Evolutionary conservation across 345 rosid species (phyloP).

Genomic region (Microthlaspi erraticum): DNA sequence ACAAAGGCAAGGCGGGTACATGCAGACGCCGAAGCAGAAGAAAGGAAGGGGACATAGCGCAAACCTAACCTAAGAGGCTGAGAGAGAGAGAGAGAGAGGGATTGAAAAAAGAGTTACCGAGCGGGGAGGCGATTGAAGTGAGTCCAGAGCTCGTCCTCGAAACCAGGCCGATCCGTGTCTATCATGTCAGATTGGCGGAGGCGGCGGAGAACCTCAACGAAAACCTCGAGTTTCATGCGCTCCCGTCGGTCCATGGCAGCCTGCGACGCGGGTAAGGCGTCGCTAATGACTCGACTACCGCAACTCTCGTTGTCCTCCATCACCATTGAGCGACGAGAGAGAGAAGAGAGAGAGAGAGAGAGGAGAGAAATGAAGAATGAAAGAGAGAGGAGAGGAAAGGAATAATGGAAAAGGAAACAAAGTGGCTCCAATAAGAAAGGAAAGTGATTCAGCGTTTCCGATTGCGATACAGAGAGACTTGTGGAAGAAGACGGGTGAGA

Average conservation of each 20-base stretch:
- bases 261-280: slow-evolving; percentile 48
- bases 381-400: too few species aligned
- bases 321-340: slow-evolving; percentile 47
- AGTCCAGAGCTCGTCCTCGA: slow-evolving; percentile 84
- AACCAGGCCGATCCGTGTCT: slow-evolving; percentile 66
- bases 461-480: not conserved
- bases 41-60: too few species aligned
- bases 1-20: not conserved
- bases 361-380: not conserved
- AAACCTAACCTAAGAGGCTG: too few species aligned
- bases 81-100: too few species aligned
- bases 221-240: slow-evolving; percentile 69
- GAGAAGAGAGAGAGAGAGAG: not conserved
- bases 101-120: slow-evolving; percentile 52
- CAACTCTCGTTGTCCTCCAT: slow-evolving; percentile 76
- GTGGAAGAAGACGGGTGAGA: not conserved
- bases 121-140: slow-evolving; percentile 94
- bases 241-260: slow-evolving; percentile 55
- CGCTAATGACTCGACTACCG: slow-evolving; percentile 56
- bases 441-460: not conserved
- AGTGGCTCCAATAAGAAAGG: not conserved
- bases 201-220: slow-evolving; percentile 72
- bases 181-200: slow-evolving; percentile 56
- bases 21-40: not conserved
- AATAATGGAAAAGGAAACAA: not conserved